Conservation (phyloP, 345 rosid species). For the Psidium guajava region DNA sequence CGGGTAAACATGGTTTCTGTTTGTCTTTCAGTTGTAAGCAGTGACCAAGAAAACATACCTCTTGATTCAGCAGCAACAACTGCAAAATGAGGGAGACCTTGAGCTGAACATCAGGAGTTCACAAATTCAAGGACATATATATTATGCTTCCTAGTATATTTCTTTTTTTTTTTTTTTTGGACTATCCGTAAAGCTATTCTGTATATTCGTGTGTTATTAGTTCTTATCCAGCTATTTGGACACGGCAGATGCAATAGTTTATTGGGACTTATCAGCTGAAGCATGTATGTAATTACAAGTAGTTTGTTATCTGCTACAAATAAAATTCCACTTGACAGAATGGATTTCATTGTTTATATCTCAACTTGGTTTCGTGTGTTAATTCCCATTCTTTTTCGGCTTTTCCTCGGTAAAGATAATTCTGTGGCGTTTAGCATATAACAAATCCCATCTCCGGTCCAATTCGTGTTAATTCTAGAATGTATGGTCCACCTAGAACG, state of each 20-base stretch:
- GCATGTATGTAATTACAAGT: not conserved
- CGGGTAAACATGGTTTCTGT: not conserved
- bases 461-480: not conserved
- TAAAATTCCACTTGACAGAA: not conserved
- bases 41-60: constrained; percentile 6
- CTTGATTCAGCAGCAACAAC: constrained; percentile 1
- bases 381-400: not conserved
- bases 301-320: not conserved
- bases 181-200: not conserved
- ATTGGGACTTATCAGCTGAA: not conserved
- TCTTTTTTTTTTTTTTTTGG: not conserved
- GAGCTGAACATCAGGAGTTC: not conserved
- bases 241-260: not conserved
- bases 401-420: not conserved
- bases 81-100: not conserved
- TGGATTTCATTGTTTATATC: not conserved
- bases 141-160: not conserved
- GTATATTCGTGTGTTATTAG: not conserved
- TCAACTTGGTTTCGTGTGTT: not conserved
- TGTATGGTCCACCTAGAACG: not conserved
- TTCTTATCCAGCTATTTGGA: not conserved
- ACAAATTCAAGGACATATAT: not conserved
- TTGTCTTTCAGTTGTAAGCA: constrained; percentile 9
- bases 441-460: not conserved
- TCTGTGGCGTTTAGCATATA: not conserved